Base-by-base conservation (phyloP, 495 filamentous ascomycete species). In the Tuber indicum region DNA sequence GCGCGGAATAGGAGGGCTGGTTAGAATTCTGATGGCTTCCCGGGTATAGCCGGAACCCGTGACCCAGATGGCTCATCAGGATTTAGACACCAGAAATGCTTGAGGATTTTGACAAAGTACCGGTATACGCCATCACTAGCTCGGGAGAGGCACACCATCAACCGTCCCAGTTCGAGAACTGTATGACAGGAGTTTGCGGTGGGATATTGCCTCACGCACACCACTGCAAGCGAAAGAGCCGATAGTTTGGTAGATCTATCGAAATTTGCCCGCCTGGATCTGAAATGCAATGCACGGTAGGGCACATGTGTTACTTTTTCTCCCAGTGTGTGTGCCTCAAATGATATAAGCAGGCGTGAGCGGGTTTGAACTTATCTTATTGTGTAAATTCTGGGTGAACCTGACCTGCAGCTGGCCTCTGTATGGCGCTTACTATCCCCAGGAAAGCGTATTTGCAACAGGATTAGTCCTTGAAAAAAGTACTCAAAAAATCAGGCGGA, bases 201-300 rank as follows among this genome's bases (percentile, higher is more conserved):
- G 26, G 47, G 47, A 52, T 52, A 2, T 0, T 21, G 46, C 46
- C 46, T 21, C 44, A 45, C 16, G 0, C 52, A 12, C 58, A 32
- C 26, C 16, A 26, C 58, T 26, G 72, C 74, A 80, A 80, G 78
- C 78, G 77, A 80, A 16, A 36, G 74, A 45, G 71, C 70, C 78
- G 74, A 76, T 47, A 52, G 45, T 79, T 76, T 76, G 78, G 78
- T 80, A 80, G 62, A 72, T 47, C 62, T 74, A 70, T 80, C n/a
- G 46, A 47, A 80, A 62, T n/a, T 72, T 45, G 23, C 41, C 46
- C 12, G 26, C 26, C 58, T 26, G 5, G 58, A 66, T 66, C 58
- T 36, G 14, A 36, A 66, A 66, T 36, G 26, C 58, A 66, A 36
- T 16, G 58, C 32, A 7, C 12, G 58, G 16, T 66, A 3, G 26